phyloP scores from a whole-genome alignment of 2,329 filamentous ascomycete genomes.

The Byssochlamys sp. region DNA sequence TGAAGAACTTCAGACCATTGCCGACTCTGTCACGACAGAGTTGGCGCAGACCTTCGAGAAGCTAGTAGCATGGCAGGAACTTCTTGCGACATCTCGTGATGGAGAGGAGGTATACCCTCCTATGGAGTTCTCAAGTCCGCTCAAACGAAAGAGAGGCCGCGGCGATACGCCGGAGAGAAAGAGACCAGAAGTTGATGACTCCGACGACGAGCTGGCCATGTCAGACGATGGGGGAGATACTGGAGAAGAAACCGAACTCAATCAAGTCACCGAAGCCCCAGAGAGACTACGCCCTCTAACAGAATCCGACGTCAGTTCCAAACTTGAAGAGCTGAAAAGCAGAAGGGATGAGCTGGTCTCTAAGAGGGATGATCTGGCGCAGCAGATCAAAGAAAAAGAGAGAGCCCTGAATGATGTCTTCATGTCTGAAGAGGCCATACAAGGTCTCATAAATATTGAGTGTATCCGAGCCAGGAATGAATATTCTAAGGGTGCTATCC shows the following conservation, averaged over 20 bases:
- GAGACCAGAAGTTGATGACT: not conserved
- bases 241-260: not conserved
- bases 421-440: conserved; percentile 10
- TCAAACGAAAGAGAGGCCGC: not conserved
- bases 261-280: not conserved
- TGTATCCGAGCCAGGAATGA: not conserved
- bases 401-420: conserved; percentile 12
- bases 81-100: not conserved
- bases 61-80: not conserved
- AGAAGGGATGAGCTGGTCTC: not conserved
- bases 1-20: conserved; percentile 5
- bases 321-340: not conserved
- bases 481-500: not conserved
- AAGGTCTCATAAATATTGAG: not conserved
- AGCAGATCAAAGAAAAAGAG: conserved; percentile 3
- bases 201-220: not conserved
- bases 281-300: not conserved
- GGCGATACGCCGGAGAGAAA: not conserved
- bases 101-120: not conserved
- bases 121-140: not conserved
- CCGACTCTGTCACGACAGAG: not conserved
- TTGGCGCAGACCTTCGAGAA: not conserved
- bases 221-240: not conserved
- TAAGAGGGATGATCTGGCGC: conserved; percentile 20
- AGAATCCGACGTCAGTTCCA: not conserved